Conservation (phyloP, 208 protist genomes). For the Herpetomonas samuelpessoai region DNA sequence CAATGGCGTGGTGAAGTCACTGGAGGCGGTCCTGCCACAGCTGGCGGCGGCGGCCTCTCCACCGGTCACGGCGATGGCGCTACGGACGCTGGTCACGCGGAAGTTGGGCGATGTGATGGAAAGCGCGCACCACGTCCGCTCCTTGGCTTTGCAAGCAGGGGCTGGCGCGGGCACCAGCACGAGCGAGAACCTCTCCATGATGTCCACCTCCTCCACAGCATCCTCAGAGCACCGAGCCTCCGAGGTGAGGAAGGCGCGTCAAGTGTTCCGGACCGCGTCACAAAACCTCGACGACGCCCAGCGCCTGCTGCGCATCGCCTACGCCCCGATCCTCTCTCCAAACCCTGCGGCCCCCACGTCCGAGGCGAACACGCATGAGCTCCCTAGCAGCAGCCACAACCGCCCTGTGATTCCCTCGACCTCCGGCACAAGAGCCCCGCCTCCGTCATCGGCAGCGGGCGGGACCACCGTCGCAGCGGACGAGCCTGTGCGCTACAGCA, state of each 20-base stretch:
- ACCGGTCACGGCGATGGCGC: slow-evolving; percentile 4
- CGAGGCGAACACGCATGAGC: no score
- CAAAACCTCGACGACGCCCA: slow-evolving; percentile 43
- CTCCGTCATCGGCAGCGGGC: background rate
- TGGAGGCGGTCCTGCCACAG: background rate
- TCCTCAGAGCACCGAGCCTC: background rate
- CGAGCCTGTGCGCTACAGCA: background rate
- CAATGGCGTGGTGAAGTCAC: background rate
- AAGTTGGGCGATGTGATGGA: slow-evolving; percentile 39
- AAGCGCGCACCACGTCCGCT: slow-evolving; percentile 24
- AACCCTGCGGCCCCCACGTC: background rate
- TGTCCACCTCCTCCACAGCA: background rate
- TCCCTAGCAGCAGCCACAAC: background rate
- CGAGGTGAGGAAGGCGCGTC: slow-evolving; percentile 8
- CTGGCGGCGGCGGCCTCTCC: background rate
- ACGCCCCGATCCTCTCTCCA: slow-evolving; percentile 10
- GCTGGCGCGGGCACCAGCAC: slow-evolving; percentile 15
- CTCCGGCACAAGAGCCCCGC: no score
- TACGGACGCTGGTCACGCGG: slow-evolving; percentile 16
- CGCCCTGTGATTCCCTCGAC: no score
- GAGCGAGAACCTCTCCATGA: background rate
- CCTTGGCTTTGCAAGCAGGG: slow-evolving; percentile 14
- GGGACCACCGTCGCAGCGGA: background rate
- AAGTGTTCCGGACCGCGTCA: slow-evolving; percentile 25
- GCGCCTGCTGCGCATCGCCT: slow-evolving; percentile 40